These are phyloP conservation scores for Podila clonocystis DNA, from an alignment of 192 early-diverging fungal genomes.

Conservation along the genomic window DNA sequence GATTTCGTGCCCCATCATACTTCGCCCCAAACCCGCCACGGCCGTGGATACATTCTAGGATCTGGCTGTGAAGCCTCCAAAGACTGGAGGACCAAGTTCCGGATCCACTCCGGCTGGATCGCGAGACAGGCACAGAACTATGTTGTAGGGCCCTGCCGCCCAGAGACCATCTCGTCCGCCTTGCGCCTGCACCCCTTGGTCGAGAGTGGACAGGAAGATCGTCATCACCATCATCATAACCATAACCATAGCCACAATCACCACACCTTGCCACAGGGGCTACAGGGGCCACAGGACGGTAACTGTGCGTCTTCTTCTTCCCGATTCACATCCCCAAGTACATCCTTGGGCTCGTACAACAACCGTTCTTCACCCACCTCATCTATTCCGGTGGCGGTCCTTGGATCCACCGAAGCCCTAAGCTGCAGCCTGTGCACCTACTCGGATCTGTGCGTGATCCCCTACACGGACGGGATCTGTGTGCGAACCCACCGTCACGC, in stretches of 20 bases:
- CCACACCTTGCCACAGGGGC: not conserved
- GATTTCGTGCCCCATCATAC: not conserved
- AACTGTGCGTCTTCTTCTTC: not conserved
- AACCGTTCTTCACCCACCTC: not conserved
- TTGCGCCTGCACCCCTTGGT: not conserved
- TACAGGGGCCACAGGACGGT: not conserved
- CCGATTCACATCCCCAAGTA: not conserved
- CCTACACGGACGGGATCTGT: slow-evolving; percentile 11
- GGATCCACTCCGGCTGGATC: slow-evolving; percentile 14
- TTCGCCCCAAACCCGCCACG: no score
- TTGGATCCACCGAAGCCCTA: not conserved
- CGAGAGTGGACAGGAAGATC: not conserved
- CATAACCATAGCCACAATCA: slow-evolving; percentile 8
- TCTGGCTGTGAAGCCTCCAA: not conserved
- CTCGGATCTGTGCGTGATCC: slow-evolving; percentile 34
- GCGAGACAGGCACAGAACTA: not conserved
- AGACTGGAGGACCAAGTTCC: slow-evolving; percentile 15
- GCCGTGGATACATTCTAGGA: not conserved
- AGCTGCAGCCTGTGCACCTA: slow-evolving; percentile 33
- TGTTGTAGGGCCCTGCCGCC: slow-evolving; percentile 1
- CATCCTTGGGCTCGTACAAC: not conserved
- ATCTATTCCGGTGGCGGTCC: no score
- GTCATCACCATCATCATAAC: not conserved
- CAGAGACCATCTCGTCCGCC: not conserved
- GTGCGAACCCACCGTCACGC: slow-evolving; percentile 17